Evolutionary conservation across 257 asterid genomes (phyloP), one percentile per base, ranked within the genome.

Genomic region (Nicotiana undulata): DNA sequence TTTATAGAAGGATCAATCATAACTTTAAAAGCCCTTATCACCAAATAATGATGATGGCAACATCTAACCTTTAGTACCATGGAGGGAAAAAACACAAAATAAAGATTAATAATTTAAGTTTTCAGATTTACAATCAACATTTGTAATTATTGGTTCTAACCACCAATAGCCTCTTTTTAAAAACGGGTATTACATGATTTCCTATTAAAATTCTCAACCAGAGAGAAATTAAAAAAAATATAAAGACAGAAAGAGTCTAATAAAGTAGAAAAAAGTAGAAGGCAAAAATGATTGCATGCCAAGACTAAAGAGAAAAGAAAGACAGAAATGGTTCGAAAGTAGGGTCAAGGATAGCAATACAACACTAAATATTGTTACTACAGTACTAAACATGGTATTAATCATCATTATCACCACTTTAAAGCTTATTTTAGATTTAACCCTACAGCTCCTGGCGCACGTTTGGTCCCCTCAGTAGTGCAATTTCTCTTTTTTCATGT

Each of bases 351-450:
- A 80, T 84, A 84, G 83, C 81, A 86, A 81, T 83, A 81, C 83
- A 55, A 22, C 32, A 60, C 32, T 9, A 60, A 60, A 60, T 60
- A 60, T 32, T 60, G 6, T 60, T 60, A 55, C 24, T 17, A 60
- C 66, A 22, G 32, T 60, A 60, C 66, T 22, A 9, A 60, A 90
- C 85, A 84, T 83, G 80, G 74, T 75, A 75, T n/a, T 84, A 80
- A 88, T 91, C 88, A 91, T 84, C 84, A 76, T 60, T 85, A 87
- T 82, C 65, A 60, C 65, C 12, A 9, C 65, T 59, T 20, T 80
- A 87, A 86, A 88, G 85, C 86, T 76, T n/a, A 89, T 95, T 90
- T 88, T 87, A 86, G 87, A 86, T 86, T 78, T 83, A 77, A 87
- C 66, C 11, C 84, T 75, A 83, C 86, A 83, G 49, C 55, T 70